These are phyloP conservation scores for Colletotrichum somersetense DNA, from an alignment of 2,329 filamentous ascomycete species.

Conservation along the genomic window DNA sequence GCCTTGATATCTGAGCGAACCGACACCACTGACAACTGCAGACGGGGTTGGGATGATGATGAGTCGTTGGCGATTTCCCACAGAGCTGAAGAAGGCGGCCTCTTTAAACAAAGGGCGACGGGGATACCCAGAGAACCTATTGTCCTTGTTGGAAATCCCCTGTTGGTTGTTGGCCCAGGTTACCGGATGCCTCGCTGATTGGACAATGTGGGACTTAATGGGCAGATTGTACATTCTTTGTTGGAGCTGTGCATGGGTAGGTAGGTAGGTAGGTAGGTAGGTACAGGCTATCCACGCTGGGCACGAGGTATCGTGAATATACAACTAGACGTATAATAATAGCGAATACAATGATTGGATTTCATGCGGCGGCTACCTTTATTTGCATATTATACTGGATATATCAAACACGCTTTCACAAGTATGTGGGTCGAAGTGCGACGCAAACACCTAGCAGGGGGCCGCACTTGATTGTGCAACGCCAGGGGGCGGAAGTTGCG, in stretches of 20 bases:
- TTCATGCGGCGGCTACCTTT: no score
- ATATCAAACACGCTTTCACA: no score
- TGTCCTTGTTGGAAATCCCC: not conserved
- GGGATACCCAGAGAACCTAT: not conserved
- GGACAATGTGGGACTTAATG: not conserved
- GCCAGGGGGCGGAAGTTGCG: no score
- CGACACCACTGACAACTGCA: not conserved
- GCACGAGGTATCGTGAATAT: not conserved
- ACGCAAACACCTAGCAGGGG: not conserved
- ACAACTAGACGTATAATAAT: not conserved
- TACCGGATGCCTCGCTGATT: not conserved
- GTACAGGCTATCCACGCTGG: no score
- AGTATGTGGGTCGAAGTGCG: not conserved
- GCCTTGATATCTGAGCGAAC: not conserved
- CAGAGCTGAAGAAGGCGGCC: not conserved
- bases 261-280: no score
- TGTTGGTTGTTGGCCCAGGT: not conserved
- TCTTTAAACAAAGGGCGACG: not conserved
- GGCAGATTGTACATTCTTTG: not conserved
- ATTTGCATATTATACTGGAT: no score
- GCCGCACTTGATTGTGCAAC: no score
- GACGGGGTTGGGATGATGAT: not conserved
- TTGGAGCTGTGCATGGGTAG: not conserved
- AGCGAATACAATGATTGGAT: not conserved
- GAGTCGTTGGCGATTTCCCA: not conserved